A percentile compares a stretch with the other conserved stretches of the same genome.
These are phyloP conservation scores for Eucalyptus polyanthemos DNA, from an alignment of 345 rosid genomes.

Conservation along the genomic window DNA sequence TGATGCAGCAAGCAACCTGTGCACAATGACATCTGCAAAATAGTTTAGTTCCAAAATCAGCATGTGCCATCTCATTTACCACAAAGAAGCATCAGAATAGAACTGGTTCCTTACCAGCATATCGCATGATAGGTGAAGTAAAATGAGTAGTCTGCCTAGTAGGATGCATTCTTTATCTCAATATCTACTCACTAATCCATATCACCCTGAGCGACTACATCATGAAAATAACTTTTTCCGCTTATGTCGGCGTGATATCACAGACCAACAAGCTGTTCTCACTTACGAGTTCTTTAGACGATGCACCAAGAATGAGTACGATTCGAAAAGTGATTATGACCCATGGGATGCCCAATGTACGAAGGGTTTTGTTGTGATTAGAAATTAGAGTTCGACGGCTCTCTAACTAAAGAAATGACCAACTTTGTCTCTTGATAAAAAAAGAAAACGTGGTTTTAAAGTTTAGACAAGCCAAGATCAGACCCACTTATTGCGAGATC, in stretches of 20 bases:
- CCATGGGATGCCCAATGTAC: background rate
- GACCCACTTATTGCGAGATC: background rate
- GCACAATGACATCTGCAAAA: too few relatives aligned
- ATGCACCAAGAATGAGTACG: background rate
- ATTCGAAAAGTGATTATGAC: background rate
- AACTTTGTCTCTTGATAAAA: background rate
- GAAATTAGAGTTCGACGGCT: background rate
- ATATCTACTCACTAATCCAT: background rate
- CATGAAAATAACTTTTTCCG: background rate
- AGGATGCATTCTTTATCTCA: background rate
- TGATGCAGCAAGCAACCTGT: too few relatives aligned
- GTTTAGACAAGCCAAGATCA: background rate
- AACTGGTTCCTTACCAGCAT: too few relatives aligned
- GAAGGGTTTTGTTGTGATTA: background rate
- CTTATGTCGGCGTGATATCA: background rate
- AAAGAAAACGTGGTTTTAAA: background rate
- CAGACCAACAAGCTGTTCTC: background rate
- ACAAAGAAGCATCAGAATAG: too few relatives aligned
- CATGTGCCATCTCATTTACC: too few relatives aligned
- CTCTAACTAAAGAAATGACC: background rate
- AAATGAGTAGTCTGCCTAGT: background rate
- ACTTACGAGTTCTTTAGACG: background rate
- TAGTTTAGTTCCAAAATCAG: too few relatives aligned
- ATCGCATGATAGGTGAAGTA: too few relatives aligned
- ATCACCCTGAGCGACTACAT: background rate